phyloP scores from a whole-genome alignment of 495 filamentous ascomycete genomes.

The Penicillium atrosanguineum region DNA sequence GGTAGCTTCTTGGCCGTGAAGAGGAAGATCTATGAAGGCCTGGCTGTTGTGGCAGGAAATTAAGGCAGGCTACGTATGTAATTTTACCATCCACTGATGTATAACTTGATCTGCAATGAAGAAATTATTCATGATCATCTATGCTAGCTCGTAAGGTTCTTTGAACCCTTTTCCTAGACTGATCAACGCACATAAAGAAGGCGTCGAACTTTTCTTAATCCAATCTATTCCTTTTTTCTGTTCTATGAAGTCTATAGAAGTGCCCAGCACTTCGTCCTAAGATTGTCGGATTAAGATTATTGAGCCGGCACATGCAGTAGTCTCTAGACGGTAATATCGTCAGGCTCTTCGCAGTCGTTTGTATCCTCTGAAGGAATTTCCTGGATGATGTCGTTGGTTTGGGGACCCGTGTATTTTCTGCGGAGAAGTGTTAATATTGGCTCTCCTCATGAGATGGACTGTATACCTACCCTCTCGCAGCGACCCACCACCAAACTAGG shows the following conservation, averaged over 20 bases:
- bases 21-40: conserved; percentile 76
- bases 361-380: conserved; percentile 33
- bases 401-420: conserved; percentile 56
- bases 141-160: neutral
- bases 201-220: neutral
- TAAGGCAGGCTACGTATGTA: conserved; percentile 34
- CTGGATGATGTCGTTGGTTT: conserved; percentile 48
- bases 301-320: neutral
- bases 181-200: neutral
- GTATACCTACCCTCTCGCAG: conserved; percentile 51
- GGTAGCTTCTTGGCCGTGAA: conserved; percentile 75
- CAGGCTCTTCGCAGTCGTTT: conserved; percentile 19
- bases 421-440: neutral
- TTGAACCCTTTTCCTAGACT: no score
- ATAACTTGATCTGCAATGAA: conserved; percentile 9
- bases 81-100: conserved; percentile 11
- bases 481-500: conserved; percentile 64
- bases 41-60: conserved; percentile 74
- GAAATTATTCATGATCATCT: neutral
- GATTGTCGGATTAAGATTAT: neutral
- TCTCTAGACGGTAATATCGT: conserved; percentile 16
- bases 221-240: neutral
- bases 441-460: neutral
- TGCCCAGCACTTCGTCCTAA: neutral
- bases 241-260: neutral